Percentiles rank a stretch among this genome's conserved stretches.
Conservation (phyloP, 1,284 basidiomycete genomes). For the Ceratobasidium sp. region DNA sequence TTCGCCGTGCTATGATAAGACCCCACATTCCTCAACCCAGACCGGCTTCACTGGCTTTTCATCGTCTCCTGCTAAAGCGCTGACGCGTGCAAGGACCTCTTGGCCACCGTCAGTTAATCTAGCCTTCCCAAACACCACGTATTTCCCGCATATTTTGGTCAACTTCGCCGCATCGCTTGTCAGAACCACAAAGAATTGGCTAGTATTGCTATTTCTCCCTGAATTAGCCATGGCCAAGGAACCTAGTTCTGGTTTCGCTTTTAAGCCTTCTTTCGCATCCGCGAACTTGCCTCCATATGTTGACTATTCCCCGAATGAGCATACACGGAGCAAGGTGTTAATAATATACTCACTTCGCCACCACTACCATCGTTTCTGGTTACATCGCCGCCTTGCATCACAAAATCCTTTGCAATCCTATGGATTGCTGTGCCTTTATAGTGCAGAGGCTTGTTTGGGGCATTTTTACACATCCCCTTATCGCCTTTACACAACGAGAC, state of each 20-base stretch:
- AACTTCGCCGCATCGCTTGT: slow-evolving; percentile 60
- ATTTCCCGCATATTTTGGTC: slow-evolving; percentile 64
- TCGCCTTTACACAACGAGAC: slow-evolving; percentile 65
- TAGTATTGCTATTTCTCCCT: slow-evolving; percentile 60
- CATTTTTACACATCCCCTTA: slow-evolving; percentile 63
- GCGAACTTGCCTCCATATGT: slow-evolving; percentile 67
- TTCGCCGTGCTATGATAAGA: slow-evolving; percentile 48
- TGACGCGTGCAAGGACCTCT: slow-evolving; percentile 59
- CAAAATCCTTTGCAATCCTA: slow-evolving; percentile 63
- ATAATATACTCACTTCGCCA: slow-evolving; percentile 60
- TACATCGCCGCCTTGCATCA: slow-evolving; percentile 66
- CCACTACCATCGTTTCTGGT: slow-evolving; percentile 67
- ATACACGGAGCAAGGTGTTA: not conserved
- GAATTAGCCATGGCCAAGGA: slow-evolving; percentile 66
- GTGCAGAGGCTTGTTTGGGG: slow-evolving; percentile 63
- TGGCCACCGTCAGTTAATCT: slow-evolving; percentile 53
- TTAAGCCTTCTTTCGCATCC: slow-evolving; percentile 65
- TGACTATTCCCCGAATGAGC: slow-evolving; percentile 55
- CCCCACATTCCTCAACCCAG: slow-evolving; percentile 64
- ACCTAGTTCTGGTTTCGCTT: slow-evolving; percentile 59
- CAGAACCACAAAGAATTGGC: slow-evolving; percentile 67
- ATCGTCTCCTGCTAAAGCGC: slow-evolving; percentile 57
- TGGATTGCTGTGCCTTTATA: slow-evolving; percentile 63
- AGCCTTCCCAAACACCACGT: slow-evolving; percentile 63
- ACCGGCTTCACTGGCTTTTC: slow-evolving; percentile 60